Base-by-base conservation (phyloP, 1,284 basidiomycete species). In the Vanrija sp. region DNA sequence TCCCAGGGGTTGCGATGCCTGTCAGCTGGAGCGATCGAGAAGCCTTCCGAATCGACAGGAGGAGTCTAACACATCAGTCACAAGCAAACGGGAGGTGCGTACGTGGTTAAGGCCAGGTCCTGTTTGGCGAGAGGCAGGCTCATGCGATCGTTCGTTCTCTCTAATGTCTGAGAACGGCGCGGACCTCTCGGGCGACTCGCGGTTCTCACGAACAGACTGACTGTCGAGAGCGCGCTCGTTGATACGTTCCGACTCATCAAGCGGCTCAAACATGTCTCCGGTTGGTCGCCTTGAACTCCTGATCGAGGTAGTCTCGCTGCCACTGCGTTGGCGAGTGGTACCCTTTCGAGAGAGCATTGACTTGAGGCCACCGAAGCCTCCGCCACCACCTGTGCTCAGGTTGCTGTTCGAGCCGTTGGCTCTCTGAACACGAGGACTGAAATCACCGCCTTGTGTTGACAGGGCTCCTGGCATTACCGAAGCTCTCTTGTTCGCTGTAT, bases 21-120 rank as follows among this genome's bases (percentile, higher is more conserved):
- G 46, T 79, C 77, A 1, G 76, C 69, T 1, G 81, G 81, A 15
- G 80, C 79, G 10, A 82, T 77, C 10, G 79, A 78, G 73, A 75
- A 82, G 6, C 81, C 81, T 48, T 82, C 80, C 0, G 69, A 67
- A 49, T 82, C 81, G 15, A 82, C 78, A 0, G 57, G 62, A 19
- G 71, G 66, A 1, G 64, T 49, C 61, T 66, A 46, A 7, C 9
- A 16, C 16, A 42, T 45, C 44, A 48, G 48, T 40, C 12, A 19
- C n/a, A 18, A 34, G 14, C 12, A 12, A 21, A 10, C 14, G 16
- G 14, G 4, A 38, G 18, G 25, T 21, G 43, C 49, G 43, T 44
- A 34, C 34, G 2, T 34, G 34, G 34, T 5, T 12, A 5, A 5
- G 34, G 4, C 34, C 34, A 12, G 34, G 34, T 34, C 34, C 34